Percentiles rank a stretch among this genome's conserved stretches.
phyloP scores from a whole-genome alignment of 176 grass and related monocot species.

The Dactylis glomerata region DNA sequence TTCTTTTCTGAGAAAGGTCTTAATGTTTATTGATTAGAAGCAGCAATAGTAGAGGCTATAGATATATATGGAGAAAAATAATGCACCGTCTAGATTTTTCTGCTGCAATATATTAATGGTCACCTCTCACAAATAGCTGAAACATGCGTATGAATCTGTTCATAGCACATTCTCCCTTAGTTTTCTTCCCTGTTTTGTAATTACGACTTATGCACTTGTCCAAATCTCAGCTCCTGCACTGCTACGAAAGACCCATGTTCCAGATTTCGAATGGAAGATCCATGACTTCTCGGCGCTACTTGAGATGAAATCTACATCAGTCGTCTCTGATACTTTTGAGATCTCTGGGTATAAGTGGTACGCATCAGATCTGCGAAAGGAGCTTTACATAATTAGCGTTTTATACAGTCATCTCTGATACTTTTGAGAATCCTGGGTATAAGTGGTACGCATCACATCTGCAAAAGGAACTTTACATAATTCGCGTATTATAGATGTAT shows the following conservation, averaged over 20 bases:
- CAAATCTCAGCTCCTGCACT: not conserved
- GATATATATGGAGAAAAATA: not conserved
- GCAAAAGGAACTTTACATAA: not conserved
- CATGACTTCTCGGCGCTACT: conserved; percentile 35
- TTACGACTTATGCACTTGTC: not conserved
- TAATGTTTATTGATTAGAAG: not conserved
- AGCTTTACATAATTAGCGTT: not conserved
- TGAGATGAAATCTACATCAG: not conserved
- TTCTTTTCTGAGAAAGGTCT: not conserved
- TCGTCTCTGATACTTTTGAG: not conserved
- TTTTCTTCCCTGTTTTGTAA: not conserved
- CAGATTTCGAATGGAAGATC: conserved; percentile 26
- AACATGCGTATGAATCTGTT: not conserved
- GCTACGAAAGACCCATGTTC: not conserved
- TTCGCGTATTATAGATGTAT: not conserved
- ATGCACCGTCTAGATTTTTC: not conserved
- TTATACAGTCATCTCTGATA: not conserved
- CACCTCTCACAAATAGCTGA: not conserved
- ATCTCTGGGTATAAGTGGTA: conserved; percentile 15
- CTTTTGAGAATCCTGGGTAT: conserved; percentile 7
- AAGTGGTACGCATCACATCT: not conserved
- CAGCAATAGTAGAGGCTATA: not conserved
- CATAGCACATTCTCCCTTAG: not conserved
- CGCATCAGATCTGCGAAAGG: not conserved
- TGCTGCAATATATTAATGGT: not conserved